These are phyloP conservation scores for Onygenales sp. DNA, from an alignment of 2,329 filamentous ascomycete species.

Conservation along the genomic window DNA sequence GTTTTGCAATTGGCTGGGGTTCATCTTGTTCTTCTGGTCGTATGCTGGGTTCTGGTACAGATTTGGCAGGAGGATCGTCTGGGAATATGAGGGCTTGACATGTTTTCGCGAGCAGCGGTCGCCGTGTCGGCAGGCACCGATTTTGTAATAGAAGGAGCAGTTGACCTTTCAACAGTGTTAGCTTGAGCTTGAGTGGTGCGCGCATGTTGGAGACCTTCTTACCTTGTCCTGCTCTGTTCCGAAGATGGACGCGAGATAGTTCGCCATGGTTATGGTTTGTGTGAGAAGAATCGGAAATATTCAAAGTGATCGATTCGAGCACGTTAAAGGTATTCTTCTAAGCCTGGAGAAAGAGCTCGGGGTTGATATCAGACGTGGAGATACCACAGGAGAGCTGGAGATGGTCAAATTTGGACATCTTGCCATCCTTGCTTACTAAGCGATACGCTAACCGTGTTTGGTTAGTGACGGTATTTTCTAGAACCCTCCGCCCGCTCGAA, in stretches of 20 bases:
- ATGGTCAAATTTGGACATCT: not conserved
- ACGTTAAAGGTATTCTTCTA: not conserved
- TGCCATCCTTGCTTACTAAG: not conserved
- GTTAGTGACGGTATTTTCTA: too few relatives aligned
- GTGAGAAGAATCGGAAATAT: not conserved
- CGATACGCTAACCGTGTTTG: too few relatives aligned
- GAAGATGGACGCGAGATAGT: constrained; percentile 98
- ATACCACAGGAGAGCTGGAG: not conserved
- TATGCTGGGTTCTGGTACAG: constrained; percentile 98
- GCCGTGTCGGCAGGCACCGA: constrained; percentile 95
- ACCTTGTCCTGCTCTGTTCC: constrained; percentile 96
- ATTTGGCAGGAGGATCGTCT: constrained; percentile 96
- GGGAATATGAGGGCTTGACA: constrained; percentile 96
- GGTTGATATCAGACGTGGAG: too few relatives aligned
- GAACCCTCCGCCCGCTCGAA: too few relatives aligned
- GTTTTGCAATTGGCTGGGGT: constrained; percentile 89
- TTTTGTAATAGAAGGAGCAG: constrained; percentile 99
- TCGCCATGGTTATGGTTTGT: constrained; percentile 57
- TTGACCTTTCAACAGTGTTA: constrained; percentile 52
- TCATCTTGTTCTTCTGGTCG: constrained; percentile 96
- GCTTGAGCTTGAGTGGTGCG: not conserved
- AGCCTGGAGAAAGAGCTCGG: too few relatives aligned
- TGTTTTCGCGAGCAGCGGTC: constrained; percentile 98
- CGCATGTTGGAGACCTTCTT: constrained; percentile 4
- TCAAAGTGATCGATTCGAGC: not conserved